phyloP scores from a whole-genome alignment of 208 protist genomes.

The Ichthyophonus hoferi region DNA sequence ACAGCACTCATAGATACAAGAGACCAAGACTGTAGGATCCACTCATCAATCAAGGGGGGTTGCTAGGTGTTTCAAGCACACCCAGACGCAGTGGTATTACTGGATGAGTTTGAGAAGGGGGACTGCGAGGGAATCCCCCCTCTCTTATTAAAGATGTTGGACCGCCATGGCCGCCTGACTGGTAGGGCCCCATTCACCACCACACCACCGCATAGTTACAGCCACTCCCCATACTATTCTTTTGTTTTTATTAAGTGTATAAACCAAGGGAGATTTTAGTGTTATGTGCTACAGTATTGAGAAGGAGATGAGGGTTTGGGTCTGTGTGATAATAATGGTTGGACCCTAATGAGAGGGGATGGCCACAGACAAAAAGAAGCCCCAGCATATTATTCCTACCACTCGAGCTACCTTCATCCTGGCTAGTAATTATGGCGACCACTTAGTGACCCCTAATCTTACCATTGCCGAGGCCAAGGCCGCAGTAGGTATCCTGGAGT shows the following conservation, averaged over 20 bases:
- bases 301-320: not conserved
- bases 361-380: constrained; percentile 21
- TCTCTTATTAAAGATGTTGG: constrained; percentile 9
- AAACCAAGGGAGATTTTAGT: too few species aligned
- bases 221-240: too few species aligned
- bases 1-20: too few species aligned
- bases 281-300: too few species aligned
- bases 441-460: not conserved
- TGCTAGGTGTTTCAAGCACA: not conserved
- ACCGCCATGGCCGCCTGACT: not conserved
- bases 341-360: too few species aligned
- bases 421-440: not conserved
- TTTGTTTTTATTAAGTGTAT: too few species aligned
- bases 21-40: too few species aligned
- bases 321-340: not conserved
- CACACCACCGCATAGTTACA: too few species aligned
- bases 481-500: too few species aligned
- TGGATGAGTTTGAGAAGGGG: constrained; percentile 23
- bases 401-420: constrained; percentile 16
- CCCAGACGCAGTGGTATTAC: not conserved
- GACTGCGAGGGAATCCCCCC: constrained; percentile 13
- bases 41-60: too few species aligned
- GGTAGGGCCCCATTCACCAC: not conserved
- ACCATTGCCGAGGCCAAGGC: not conserved
- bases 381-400: not conserved